Evolutionary conservation across 2,329 filamentous ascomycete species (phyloP).

Genomic region (Paraphaeosphaeria sporulosa): DNA sequence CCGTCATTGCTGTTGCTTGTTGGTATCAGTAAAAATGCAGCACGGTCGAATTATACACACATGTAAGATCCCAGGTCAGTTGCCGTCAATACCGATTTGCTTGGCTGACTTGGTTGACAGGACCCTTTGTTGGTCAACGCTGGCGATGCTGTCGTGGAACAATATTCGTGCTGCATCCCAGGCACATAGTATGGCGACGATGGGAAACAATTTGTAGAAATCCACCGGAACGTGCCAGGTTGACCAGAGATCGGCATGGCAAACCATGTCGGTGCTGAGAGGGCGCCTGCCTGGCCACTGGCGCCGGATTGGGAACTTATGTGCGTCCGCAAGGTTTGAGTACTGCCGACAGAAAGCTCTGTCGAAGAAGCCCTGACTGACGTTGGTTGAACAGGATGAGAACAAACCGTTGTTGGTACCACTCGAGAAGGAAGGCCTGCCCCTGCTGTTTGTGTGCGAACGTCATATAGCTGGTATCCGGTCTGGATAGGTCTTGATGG

Average conservation of each 20-base stretch:
- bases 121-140: not conserved
- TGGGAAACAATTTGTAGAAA: not conserved
- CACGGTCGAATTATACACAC: not conserved
- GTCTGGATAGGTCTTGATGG: not conserved
- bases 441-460: not conserved
- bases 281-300: not conserved
- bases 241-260: not conserved
- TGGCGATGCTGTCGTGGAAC: not conserved
- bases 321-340: not conserved
- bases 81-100: not conserved
- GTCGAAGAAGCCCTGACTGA: not conserved
- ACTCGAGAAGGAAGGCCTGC: not conserved
- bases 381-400: not conserved
- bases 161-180: not conserved
- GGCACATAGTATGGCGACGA: not conserved
- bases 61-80: not conserved
- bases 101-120: not conserved
- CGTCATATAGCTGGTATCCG: not conserved
- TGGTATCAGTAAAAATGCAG: not conserved
- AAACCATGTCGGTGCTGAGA: not conserved
- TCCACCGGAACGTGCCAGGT: not conserved
- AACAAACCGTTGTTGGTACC: not conserved
- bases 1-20: not conserved
- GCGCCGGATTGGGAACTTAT: not conserved
- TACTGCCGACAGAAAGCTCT: not conserved